phyloP scores from a whole-genome alignment of 345 rosid species.

The rapeseed (Brassica napus) region DNA sequence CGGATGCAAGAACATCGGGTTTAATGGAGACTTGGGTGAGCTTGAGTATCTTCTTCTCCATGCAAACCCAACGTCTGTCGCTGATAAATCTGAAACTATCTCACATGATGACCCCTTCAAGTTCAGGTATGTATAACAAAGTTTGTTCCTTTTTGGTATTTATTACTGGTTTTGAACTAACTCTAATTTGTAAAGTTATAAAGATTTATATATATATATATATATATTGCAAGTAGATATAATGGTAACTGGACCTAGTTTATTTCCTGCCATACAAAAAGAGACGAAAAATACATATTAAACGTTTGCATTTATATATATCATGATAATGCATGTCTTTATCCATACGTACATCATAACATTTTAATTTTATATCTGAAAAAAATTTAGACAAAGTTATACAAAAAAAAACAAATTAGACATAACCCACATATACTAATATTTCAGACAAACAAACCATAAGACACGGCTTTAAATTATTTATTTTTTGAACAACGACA shows the following conservation, averaged over 20 bases:
- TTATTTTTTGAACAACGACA: background rate
- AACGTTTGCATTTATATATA: background rate
- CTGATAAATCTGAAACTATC: slow-evolving; percentile 51
- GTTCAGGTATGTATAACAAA: slow-evolving; percentile 61
- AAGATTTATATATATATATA: background rate
- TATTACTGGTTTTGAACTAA: background rate
- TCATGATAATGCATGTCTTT: background rate
- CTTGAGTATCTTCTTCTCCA: slow-evolving; percentile 90
- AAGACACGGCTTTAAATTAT: slow-evolving; percentile 34
- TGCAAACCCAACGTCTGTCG: slow-evolving; percentile 56
- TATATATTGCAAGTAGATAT: too few species aligned
- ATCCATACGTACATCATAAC: background rate
- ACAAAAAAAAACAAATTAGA: background rate
- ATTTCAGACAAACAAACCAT: background rate
- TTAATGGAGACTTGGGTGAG: slow-evolving; percentile 85
- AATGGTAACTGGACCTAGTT: background rate
- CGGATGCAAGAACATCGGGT: slow-evolving; percentile 86
- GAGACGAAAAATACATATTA: background rate
- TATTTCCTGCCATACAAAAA: background rate
- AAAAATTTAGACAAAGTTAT: background rate
- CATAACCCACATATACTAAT: background rate
- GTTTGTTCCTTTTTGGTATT: background rate
- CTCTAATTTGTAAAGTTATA: background rate
- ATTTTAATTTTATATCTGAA: background rate
- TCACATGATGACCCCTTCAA: slow-evolving; percentile 58